These are phyloP conservation scores for Venturiaceae sp. DNA, from an alignment of 2,329 filamentous ascomycete genomes.

Conservation along the genomic window DNA sequence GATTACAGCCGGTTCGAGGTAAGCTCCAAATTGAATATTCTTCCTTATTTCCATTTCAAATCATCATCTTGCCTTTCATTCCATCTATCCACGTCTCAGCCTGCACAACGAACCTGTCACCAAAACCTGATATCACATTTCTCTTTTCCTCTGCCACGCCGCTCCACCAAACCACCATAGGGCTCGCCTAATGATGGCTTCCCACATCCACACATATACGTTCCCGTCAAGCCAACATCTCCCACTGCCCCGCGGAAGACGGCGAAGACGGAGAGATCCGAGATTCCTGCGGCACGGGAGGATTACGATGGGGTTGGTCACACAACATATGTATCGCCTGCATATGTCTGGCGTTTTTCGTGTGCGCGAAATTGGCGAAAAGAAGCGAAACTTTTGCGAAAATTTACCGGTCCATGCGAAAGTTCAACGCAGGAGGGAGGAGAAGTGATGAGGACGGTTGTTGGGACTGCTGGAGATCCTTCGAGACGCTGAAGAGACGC, in stretches of 20 bases:
- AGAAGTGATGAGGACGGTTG: background rate
- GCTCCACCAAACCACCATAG: background rate
- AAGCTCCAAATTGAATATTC: slow-evolving; percentile 7
- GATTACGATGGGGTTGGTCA: background rate
- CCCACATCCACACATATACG: background rate
- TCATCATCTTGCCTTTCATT: background rate
- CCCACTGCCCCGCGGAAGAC: background rate
- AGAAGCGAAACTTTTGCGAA: background rate
- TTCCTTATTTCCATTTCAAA: background rate
- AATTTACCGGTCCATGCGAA: background rate
- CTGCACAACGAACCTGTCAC: background rate
- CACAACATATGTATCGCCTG: slow-evolving; percentile 1
- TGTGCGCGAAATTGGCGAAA: background rate
- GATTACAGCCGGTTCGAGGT: slow-evolving; percentile 56
- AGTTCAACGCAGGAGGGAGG: background rate
- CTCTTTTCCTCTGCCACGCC: background rate
- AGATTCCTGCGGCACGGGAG: too few species aligned
- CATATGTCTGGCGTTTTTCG: background rate
- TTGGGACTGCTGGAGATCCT: background rate
- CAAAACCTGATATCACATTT: background rate
- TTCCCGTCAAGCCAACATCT: background rate
- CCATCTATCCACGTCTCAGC: background rate
- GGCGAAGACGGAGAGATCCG: background rate
- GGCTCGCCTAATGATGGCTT: background rate
- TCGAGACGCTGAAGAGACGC: background rate